Percentiles rank a stretch among this genome's conserved stretches.
phyloP scores from a whole-genome alignment of 1,139 yeast species.

The Candida glucosophila region DNA sequence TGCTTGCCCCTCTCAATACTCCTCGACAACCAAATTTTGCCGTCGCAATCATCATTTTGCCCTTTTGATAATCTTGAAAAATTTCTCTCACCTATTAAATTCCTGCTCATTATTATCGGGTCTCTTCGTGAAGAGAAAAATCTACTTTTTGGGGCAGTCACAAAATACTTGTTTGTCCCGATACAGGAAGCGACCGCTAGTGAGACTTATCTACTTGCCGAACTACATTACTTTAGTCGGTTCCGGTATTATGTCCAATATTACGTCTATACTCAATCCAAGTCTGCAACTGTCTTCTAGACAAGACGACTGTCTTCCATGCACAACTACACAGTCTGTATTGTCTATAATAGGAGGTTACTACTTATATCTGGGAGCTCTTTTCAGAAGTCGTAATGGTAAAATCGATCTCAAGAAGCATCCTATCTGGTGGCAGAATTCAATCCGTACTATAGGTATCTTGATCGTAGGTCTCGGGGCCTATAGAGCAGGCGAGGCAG shows the following conservation, averaged over 20 bases:
- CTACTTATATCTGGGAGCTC: slow-evolving; percentile 20
- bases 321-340: slow-evolving; percentile 32
- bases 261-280: slow-evolving; percentile 29
- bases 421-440: slow-evolving; percentile 36
- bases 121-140: no score
- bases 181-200: no score
- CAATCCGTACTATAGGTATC: slow-evolving; percentile 25
- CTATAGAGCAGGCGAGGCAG: slow-evolving; percentile 27
- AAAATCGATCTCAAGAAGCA: slow-evolving; percentile 24
- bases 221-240: no score
- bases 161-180: no score
- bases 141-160: no score
- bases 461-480: slow-evolving; percentile 30
- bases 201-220: no score
- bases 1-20: no score
- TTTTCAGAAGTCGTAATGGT: slow-evolving; percentile 26
- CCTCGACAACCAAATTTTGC: no score
- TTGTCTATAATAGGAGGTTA: slow-evolving; percentile 28
- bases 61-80: no score
- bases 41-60: no score
- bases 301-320: slow-evolving; percentile 26
- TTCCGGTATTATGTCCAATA: slow-evolving; percentile 34
- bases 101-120: no score
- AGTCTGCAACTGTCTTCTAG: slow-evolving; percentile 11
- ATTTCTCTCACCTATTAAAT: no score